These are phyloP conservation scores for Oenanthe sinensis DNA, from an alignment of 129 eudicot species.

Conservation along the genomic window DNA sequence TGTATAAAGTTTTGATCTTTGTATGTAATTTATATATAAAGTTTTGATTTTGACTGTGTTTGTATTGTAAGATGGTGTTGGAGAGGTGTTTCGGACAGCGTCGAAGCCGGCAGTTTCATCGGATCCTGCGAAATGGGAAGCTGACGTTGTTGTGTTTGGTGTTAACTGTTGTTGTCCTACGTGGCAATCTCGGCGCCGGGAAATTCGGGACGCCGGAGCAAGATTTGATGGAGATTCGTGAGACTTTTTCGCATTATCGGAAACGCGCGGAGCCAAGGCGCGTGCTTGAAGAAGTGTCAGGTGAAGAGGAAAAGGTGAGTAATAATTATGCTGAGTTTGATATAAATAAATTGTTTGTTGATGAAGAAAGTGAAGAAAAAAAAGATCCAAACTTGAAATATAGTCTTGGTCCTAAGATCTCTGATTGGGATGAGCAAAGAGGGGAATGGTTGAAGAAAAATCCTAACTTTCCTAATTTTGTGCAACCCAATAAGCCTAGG, in stretches of 20 bases:
- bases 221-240: slow-evolving; percentile 58
- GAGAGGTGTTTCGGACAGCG: slow-evolving; percentile 21
- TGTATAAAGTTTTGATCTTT: not conserved
- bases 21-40: not conserved
- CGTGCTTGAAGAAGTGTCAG: slow-evolving; percentile 44
- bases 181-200: slow-evolving; percentile 70
- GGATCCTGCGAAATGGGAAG: slow-evolving; percentile 50
- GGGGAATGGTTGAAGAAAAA: slow-evolving; percentile 20
- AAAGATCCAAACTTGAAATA: slow-evolving; percentile 18
- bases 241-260: slow-evolving; percentile 44
- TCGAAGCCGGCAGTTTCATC: slow-evolving; percentile 48
- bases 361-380: slow-evolving; percentile 20
- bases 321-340: slow-evolving; percentile 21
- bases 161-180: slow-evolving; percentile 59
- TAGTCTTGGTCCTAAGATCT: slow-evolving; percentile 26
- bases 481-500: slow-evolving; percentile 22
- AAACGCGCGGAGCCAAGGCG: slow-evolving; percentile 71
- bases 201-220: slow-evolving; percentile 81
- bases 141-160: slow-evolving; percentile 56
- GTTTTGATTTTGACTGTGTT: not conserved
- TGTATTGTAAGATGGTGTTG: not conserved
- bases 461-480: slow-evolving; percentile 23
- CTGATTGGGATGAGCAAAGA: slow-evolving; percentile 27
- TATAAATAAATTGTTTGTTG: slow-evolving; percentile 15
- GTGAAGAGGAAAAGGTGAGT: slow-evolving; percentile 4